Conservation (phyloP, 2,329 filamentous ascomycete genomes). For the Metarhizium humberi region DNA sequence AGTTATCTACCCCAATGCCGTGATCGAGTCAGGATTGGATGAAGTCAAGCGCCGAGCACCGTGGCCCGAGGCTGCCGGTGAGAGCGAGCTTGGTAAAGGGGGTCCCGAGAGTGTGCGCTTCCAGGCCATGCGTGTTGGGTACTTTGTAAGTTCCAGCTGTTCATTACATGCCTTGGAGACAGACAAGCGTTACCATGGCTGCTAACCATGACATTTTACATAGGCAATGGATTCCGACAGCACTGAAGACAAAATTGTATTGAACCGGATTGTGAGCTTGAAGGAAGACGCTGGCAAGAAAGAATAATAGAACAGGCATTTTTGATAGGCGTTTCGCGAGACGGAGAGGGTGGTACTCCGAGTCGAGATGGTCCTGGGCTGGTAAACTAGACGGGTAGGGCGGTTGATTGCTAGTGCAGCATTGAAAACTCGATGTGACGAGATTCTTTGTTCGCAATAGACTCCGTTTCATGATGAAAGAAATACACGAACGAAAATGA, state of each 20-base stretch:
- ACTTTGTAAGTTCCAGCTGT: conserved; percentile 48
- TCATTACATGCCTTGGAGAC: background rate
- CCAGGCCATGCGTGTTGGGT: conserved; percentile 83
- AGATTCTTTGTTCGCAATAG: too few species aligned
- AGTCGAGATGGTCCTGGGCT: too few species aligned
- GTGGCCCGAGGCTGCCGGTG: conserved; percentile 72
- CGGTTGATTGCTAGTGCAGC: too few species aligned
- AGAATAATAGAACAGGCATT: background rate
- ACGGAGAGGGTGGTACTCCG: too few species aligned
- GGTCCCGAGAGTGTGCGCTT: conserved; percentile 74
- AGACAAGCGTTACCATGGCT: background rate
- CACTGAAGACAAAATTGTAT: conserved; percentile 67
- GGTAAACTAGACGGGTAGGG: too few species aligned
- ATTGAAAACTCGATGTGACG: too few species aligned
- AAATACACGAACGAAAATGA: too few species aligned
- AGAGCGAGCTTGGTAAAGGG: conserved; percentile 49
- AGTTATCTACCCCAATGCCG: conserved; percentile 64
- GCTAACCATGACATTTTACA: conserved; percentile 2
- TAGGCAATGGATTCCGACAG: conserved; percentile 69
- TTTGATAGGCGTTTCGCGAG: background rate
- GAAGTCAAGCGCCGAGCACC: conserved; percentile 66
- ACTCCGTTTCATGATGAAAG: too few species aligned
- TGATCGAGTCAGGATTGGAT: conserved; percentile 76
- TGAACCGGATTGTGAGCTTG: conserved; percentile 86
- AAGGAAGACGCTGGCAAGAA: conserved; percentile 77